Evolutionary conservation across 169 alveolate genomes (phyloP), one percentile per base, ranked within the genome.

Genomic region (Eimeria falciformis): DNA sequence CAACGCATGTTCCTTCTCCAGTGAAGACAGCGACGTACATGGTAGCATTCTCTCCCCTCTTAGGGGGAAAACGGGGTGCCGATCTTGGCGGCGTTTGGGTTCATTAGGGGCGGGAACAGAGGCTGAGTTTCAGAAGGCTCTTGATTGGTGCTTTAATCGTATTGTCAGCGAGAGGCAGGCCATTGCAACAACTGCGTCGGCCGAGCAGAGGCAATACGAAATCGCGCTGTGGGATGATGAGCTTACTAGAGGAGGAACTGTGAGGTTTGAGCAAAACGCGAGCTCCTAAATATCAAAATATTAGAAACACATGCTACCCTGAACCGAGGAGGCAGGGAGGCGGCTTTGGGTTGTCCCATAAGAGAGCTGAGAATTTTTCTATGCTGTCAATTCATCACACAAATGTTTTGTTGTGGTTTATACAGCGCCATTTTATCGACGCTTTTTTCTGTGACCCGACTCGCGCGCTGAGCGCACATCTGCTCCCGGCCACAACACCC

Each of bases 391-490:
- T n/a, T 62, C 27, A n/a, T 7, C 25, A 2, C 9, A 12, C 9
- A n/a, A 12, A 4, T 47, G 21, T 50, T 7, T 18, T 55, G 45
- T 73, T 58, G 37, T 14, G n/a, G 46, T 47, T 14, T 87, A 5
- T 53, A 4, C 65, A 87, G 92, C 73, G 92, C 23, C 12, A 65
- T 11, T 37, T 87, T 62, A 9, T 27, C 17, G 78, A 55, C 25
- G 92, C 82, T 43, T 87, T 87, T 25, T 27, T 21, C 33, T 68
- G 50, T 40, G 73, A 87, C 78, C 37, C 87, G 43, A 23, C 46
- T 17, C 86, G 86, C 23, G 55, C 86, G 11, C 23, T 71, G 23
- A 11, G n/a, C 37, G 17, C 47, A 0, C 78, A 62, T 5, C 58
- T 18, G 2, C 37, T 87, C 21, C 7, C 47, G 37, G 73, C 71